phyloP scores from a whole-genome alignment of 805 yeast genomes.

The Starmerella khaoyaiensis region DNA sequence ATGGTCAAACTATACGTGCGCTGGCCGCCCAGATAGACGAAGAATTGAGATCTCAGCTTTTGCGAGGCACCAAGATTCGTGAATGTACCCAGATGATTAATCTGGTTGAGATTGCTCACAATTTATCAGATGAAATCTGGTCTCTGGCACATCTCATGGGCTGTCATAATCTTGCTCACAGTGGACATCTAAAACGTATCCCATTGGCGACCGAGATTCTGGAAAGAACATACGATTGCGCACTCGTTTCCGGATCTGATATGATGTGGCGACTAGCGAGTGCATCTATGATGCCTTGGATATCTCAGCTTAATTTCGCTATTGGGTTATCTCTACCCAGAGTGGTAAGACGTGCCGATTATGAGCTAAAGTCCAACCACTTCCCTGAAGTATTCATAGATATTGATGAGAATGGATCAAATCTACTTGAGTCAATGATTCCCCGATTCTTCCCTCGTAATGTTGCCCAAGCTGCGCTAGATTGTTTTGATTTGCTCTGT shows the following conservation, averaged over 20 bases:
- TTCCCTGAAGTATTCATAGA: slow-evolving; percentile 17
- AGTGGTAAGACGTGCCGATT: not conserved
- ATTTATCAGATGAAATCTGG: not conserved
- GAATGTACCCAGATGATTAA: not conserved
- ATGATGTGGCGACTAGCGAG: slow-evolving; percentile 14
- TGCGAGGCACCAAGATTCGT: not conserved
- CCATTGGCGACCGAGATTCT: slow-evolving; percentile 13
- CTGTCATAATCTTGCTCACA: slow-evolving; percentile 8
- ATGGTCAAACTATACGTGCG: slow-evolving; percentile 7
- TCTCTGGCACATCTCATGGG: slow-evolving; percentile 16
- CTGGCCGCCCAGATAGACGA: slow-evolving; percentile 8
- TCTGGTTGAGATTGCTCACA: not conserved
- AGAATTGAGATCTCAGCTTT: not conserved
- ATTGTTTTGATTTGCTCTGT: slow-evolving; percentile 7
- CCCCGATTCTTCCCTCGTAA: slow-evolving; percentile 13
- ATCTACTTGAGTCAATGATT: not conserved
- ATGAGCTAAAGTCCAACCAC: not conserved
- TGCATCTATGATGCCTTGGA: slow-evolving; percentile 16
- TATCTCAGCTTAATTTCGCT: slow-evolving; percentile 14
- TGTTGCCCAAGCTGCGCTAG: slow-evolving; percentile 7
- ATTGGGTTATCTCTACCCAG: too few species aligned
- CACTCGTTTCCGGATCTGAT: slow-evolving; percentile 1
- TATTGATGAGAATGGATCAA: not conserved
- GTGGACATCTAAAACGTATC: slow-evolving; percentile 6
- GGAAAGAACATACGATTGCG: slow-evolving; percentile 8